These are phyloP conservation scores for Talaromyces atroroseus DNA, from an alignment of 2,329 filamentous ascomycete genomes.

Conservation along the genomic window DNA sequence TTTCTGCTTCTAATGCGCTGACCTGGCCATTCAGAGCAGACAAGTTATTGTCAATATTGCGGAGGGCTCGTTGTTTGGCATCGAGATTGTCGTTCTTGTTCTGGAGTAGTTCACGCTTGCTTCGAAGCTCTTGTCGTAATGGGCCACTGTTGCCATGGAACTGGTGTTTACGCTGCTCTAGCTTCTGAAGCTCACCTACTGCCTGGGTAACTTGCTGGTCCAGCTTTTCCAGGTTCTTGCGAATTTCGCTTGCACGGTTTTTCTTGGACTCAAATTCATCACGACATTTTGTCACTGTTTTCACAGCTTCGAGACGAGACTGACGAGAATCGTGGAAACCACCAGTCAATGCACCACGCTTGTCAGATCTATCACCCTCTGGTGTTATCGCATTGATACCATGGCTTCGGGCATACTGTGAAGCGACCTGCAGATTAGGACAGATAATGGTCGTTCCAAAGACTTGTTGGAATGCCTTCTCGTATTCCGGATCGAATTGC, in stretches of 20 bases:
- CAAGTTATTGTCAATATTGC: slow-evolving; percentile 68
- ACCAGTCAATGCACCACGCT: slow-evolving; percentile 90
- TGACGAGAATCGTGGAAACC: slow-evolving; percentile 83
- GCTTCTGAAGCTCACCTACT: slow-evolving; percentile 76
- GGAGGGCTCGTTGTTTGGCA: slow-evolving; percentile 57
- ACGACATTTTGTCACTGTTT: slow-evolving; percentile 67
- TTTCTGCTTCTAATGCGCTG: slow-evolving; percentile 70
- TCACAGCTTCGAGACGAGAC: slow-evolving; percentile 81
- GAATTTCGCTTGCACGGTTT: slow-evolving; percentile 60
- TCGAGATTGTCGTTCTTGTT: slow-evolving; percentile 69
- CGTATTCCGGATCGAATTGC: slow-evolving; percentile 68
- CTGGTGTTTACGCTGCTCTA: slow-evolving; percentile 70
- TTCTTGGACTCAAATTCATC: slow-evolving; percentile 66
- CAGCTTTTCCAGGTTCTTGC: slow-evolving; percentile 65
- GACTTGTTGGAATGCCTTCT: slow-evolving; percentile 85
- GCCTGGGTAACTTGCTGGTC: slow-evolving; percentile 86
- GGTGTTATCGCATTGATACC: slow-evolving; percentile 89
- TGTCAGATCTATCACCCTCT: slow-evolving; percentile 91
- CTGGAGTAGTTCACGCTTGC: slow-evolving; percentile 69
- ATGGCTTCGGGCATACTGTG: slow-evolving; percentile 87
- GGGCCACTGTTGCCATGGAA: slow-evolving; percentile 79
- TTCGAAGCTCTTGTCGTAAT: slow-evolving; percentile 67
- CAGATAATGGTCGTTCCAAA: slow-evolving; percentile 96
- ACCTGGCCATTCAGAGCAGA: slow-evolving; percentile 71
- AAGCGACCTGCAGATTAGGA: slow-evolving; percentile 77